Evolutionary conservation across 1,139 yeast genomes (phyloP).

Genomic region (Magnusiomyces suaveolens): DNA sequence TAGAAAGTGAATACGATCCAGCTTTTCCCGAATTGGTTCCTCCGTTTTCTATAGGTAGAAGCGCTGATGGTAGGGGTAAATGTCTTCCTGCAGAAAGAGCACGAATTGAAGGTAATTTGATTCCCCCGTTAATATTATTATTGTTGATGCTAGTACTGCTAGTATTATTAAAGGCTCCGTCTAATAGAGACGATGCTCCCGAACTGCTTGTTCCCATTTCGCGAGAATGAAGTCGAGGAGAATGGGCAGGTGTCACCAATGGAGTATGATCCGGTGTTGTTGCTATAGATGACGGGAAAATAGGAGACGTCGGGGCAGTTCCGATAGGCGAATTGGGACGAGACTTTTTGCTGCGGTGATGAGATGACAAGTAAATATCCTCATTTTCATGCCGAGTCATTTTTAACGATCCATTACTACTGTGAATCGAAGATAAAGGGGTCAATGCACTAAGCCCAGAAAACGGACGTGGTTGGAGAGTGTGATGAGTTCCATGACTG

Average conservation of each 20-base stretch:
- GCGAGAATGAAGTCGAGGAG: constrained; percentile 41
- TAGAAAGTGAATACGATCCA: constrained; percentile 6
- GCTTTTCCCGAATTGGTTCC: constrained; percentile 9
- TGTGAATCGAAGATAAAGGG: no score
- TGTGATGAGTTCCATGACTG: no score
- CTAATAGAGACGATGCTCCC: no score
- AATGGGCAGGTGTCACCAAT: constrained; percentile 44
- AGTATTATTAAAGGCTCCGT: no score
- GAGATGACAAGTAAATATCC: constrained; percentile 36
- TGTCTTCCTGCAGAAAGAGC: constrained; percentile 31
- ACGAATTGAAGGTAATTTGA: constrained; percentile 35
- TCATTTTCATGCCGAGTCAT: constrained; percentile 28
- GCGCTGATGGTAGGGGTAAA: constrained; percentile 23
- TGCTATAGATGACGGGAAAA: constrained; percentile 32
- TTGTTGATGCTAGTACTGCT: no score
- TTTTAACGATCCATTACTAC: not conserved
- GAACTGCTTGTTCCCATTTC: constrained; percentile 24
- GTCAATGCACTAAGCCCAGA: no score
- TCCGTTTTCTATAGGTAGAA: constrained; percentile 30
- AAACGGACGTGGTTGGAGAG: no score
- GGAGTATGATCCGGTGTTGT: constrained; percentile 42
- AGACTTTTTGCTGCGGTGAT: constrained; percentile 50
- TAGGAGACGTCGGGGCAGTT: constrained; percentile 51
- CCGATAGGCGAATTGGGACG: constrained; percentile 74
- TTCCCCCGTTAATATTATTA: no score